These are phyloP conservation scores for Saccharomyces hybrid DNA, from an alignment of 1,139 yeast genomes.

Conservation along the genomic window DNA sequence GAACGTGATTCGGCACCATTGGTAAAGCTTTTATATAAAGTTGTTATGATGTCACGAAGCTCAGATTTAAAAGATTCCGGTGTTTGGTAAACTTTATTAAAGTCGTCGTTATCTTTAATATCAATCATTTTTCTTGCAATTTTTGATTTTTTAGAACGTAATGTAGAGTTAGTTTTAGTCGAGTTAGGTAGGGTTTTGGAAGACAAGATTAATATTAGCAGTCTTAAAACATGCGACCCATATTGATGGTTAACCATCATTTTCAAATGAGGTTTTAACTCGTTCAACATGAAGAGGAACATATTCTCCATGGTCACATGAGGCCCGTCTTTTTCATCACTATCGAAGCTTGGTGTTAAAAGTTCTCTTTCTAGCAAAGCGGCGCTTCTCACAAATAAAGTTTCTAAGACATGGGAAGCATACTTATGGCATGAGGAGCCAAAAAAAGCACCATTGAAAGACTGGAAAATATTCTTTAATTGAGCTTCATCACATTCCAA, in stretches of 20 bases:
- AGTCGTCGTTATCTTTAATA: slow-evolving; percentile 67
- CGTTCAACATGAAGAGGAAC: slow-evolving; percentile 57
- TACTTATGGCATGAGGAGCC: slow-evolving; percentile 81
- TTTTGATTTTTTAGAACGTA: slow-evolving; percentile 79
- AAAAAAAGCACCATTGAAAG: slow-evolving; percentile 63
- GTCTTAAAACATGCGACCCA: slow-evolving; percentile 80
- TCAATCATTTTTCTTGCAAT: slow-evolving; percentile 92
- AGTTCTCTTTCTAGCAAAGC: slow-evolving; percentile 69
- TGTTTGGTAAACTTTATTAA: slow-evolving; percentile 56
- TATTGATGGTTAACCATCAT: slow-evolving; percentile 67
- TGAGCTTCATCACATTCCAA: slow-evolving; percentile 58
- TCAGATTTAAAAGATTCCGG: slow-evolving; percentile 67
- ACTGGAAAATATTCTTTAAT: slow-evolving; percentile 53
- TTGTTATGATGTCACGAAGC: slow-evolving; percentile 39
- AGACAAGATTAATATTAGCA: slow-evolving; percentile 60
- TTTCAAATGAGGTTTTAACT: slow-evolving; percentile 51
- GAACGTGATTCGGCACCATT: slow-evolving; percentile 21
- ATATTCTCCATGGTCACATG: slow-evolving; percentile 53
- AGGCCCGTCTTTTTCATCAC: slow-evolving; percentile 31
- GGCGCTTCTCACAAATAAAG: slow-evolving; percentile 69
- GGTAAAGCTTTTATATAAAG: slow-evolving; percentile 38
- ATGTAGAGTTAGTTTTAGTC: slow-evolving; percentile 59
- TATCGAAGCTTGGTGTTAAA: slow-evolving; percentile 34
- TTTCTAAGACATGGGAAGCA: slow-evolving; percentile 89
- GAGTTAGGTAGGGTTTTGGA: slow-evolving; percentile 80